Evolutionary conservation across 345 rosid genomes (phyloP).

Genomic region (Stellera chamaejasme): DNA sequence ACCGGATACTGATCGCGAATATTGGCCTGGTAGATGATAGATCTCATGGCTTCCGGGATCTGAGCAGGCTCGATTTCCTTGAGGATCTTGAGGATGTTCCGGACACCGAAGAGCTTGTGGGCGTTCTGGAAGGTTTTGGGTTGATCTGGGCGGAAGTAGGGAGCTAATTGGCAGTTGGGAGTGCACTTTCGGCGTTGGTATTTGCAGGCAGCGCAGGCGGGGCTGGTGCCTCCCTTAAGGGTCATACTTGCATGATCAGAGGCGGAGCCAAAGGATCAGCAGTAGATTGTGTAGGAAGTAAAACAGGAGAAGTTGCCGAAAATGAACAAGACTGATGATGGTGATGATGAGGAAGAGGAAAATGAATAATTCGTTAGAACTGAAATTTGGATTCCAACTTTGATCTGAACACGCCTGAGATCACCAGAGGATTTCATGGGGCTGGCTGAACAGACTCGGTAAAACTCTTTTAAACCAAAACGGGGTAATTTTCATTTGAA

Average conservation of each 20-base stretch:
- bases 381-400: slow-evolving; percentile 19
- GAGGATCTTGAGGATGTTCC: slow-evolving; percentile 61
- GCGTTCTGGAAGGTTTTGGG: slow-evolving; percentile 69
- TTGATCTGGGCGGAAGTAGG: slow-evolving; percentile 77
- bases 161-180: slow-evolving; percentile 62
- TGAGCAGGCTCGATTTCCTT: slow-evolving; percentile 41
- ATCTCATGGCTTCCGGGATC: slow-evolving; percentile 62
- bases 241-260: slow-evolving; percentile 44
- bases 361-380: slow-evolving; percentile 12
- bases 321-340: too few relatives aligned
- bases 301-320: too few relatives aligned
- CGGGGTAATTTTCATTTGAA: background rate
- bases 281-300: too few relatives aligned
- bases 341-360: background rate
- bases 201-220: slow-evolving; percentile 96
- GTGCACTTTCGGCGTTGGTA: slow-evolving; percentile 72
- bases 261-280: too few relatives aligned
- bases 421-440: slow-evolving; percentile 37
- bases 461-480: slow-evolving; percentile 15
- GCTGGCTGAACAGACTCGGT: slow-evolving; percentile 23
- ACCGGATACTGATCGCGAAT: slow-evolving; percentile 71
- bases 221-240: slow-evolving; percentile 79
- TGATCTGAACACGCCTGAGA: slow-evolving; percentile 33
- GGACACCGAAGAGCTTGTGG: slow-evolving; percentile 71
- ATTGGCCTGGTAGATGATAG: slow-evolving; percentile 64